Conservation (phyloP, 352 stramenopile genomes). For the Phytopythium boreale region DNA sequence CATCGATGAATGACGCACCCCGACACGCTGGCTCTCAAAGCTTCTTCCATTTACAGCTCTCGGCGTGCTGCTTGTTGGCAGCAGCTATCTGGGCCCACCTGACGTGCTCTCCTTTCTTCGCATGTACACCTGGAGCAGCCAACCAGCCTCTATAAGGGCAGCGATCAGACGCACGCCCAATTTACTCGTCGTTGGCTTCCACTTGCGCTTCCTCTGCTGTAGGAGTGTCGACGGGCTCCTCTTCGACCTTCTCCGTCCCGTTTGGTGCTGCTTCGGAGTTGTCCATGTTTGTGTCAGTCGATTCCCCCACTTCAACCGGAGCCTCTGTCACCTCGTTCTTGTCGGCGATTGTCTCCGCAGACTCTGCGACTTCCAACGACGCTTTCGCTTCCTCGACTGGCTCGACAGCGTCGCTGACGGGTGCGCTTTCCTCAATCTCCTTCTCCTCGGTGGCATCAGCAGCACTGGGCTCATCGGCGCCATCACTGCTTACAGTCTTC, state of each 20-base stretch:
- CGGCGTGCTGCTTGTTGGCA: neutral
- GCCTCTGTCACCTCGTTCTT: neutral
- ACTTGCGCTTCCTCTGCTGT: neutral
- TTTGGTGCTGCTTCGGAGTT: neutral
- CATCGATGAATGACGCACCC: neutral
- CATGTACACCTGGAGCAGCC: neutral
- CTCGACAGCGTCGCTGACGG: neutral
- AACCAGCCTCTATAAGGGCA: neutral
- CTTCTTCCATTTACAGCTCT: neutral
- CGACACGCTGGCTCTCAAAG: neutral
- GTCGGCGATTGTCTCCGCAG: neutral
- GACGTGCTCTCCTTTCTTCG: neutral
- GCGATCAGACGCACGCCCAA: neutral
- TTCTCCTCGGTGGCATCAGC: neutral
- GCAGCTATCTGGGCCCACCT: neutral
- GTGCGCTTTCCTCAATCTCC: neutral
- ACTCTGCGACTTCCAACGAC: neutral
- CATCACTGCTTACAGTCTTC: neutral
- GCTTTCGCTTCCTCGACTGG: neutral
- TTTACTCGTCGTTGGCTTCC: neutral
- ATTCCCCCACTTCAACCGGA: neutral
- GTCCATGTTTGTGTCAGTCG: neutral
- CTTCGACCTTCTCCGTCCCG: neutral
- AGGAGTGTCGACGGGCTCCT: neutral
- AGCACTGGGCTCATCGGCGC: neutral